phyloP scores from a whole-genome alignment of 129 eudicot species.

The Kitagawia praeruptora region DNA sequence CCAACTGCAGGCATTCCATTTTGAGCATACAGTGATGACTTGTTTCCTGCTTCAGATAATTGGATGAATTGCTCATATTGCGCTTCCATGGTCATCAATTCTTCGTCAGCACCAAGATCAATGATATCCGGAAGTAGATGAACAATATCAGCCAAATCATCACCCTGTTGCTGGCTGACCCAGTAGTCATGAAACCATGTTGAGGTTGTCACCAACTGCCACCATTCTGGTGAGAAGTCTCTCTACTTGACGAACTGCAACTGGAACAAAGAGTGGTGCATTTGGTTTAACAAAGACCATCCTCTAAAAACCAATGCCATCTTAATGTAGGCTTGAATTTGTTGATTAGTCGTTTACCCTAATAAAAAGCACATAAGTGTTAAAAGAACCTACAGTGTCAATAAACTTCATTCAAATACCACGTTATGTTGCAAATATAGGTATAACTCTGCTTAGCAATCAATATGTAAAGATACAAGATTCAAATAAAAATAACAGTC shows the following conservation, averaged over 20 bases:
- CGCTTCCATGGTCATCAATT: conserved; percentile 62
- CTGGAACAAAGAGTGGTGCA: conserved; percentile 78
- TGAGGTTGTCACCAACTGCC: conserved; percentile 68
- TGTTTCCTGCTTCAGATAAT: conserved; percentile 28
- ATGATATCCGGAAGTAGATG: conserved; percentile 69
- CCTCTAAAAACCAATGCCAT: conserved; percentile 67
- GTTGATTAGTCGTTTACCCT: not conserved
- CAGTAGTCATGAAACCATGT: conserved; percentile 87
- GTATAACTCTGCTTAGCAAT: not conserved
- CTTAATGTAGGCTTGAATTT: not conserved
- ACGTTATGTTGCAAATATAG: too few relatives aligned
- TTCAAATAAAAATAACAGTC: too few relatives aligned
- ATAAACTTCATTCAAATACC: too few relatives aligned
- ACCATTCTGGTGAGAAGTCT: conserved; percentile 98
- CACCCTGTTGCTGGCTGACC: conserved; percentile 74
- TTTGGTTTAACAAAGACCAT: conserved; percentile 68
- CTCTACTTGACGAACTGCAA: conserved; percentile 78
- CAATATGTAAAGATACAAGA: too few relatives aligned
- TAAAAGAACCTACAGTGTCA: too few relatives aligned
- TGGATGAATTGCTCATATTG: conserved; percentile 75
- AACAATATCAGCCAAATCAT: conserved; percentile 35
- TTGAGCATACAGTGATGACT: conserved; percentile 8
- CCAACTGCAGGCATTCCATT: conserved; percentile 42
- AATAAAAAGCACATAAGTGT: too few relatives aligned
- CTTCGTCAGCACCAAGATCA: conserved; percentile 75